A percentile compares a stretch with the other conserved stretches of the same genome.
Evolutionary conservation across 139 green algal genomes (phyloP).

Genomic region (Micractinium conductrix): DNA sequence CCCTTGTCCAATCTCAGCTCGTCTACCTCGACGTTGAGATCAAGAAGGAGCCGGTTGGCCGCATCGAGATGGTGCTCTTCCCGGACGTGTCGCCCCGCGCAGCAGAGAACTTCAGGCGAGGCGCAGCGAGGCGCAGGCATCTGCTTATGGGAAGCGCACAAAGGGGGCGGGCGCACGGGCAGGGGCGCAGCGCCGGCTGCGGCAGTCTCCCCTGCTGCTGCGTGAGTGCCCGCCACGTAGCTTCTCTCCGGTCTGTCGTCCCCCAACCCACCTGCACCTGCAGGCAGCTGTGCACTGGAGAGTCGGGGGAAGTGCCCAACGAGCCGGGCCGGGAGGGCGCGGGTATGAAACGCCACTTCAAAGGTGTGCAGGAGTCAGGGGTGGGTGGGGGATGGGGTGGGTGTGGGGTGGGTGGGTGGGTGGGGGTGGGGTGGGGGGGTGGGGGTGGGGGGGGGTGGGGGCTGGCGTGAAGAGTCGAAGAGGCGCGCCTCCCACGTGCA

Average conservation of each 20-base stretch:
- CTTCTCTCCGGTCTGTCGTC: too few species aligned
- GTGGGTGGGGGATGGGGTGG: too few species aligned
- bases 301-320: slow-evolving; percentile 66
- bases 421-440: too few species aligned
- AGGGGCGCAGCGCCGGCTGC: neutral
- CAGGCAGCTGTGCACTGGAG: slow-evolving; percentile 64
- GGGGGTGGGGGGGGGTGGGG: too few species aligned
- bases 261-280: neutral
- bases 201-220: neutral
- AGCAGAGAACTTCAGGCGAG: slow-evolving; percentile 67
- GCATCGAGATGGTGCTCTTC: slow-evolving; percentile 58
- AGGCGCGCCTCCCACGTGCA: too few species aligned
- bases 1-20: too few species aligned
- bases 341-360: slow-evolving; percentile 62
- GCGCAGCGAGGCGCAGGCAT: neutral
- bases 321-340: slow-evolving; percentile 54
- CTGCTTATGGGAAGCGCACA: neutral
- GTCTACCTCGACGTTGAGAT: slow-evolving; percentile 59
- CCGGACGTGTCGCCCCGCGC: slow-evolving; percentile 41
- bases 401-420: too few species aligned
- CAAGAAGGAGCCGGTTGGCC: slow-evolving; percentile 39
- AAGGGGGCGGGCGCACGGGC: neutral
- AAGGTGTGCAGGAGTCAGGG: too few species aligned
- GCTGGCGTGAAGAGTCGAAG: too few species aligned
- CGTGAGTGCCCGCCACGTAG: too few species aligned